Percentiles rank a stretch among this genome's conserved stretches.
Evolutionary conservation across 129 eudicot genomes (phyloP).

Genomic region (carrot (Daucus carota)): DH1_v3.0 NC_030386.2:4758001-4758500

Average conservation of each 20-base stretch:
- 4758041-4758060: background rate
- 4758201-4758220: conserved; percentile 82
- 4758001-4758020: background rate
- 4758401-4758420: no score
- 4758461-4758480: no score
- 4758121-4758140: conserved; percentile 92
- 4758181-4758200: conserved; percentile 98
- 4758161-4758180: conserved; percentile 91
- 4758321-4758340: no score
- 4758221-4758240: conserved; percentile 9
- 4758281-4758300: no score
- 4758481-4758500: no score
- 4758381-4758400: no score
- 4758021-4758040: background rate
- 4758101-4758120: conserved; percentile 96
- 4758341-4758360: no score
- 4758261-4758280: no score
- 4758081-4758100: conserved; percentile 26
- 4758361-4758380: no score
- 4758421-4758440: no score
- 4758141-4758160: conserved; percentile 91
- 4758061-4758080: conserved; percentile 13
- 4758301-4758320: no score
- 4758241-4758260: background rate
- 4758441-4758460: no score